These are phyloP conservation scores for Parmelia sp. DNA, from an alignment of 495 filamentous ascomycete genomes.

Conservation along the genomic window DNA sequence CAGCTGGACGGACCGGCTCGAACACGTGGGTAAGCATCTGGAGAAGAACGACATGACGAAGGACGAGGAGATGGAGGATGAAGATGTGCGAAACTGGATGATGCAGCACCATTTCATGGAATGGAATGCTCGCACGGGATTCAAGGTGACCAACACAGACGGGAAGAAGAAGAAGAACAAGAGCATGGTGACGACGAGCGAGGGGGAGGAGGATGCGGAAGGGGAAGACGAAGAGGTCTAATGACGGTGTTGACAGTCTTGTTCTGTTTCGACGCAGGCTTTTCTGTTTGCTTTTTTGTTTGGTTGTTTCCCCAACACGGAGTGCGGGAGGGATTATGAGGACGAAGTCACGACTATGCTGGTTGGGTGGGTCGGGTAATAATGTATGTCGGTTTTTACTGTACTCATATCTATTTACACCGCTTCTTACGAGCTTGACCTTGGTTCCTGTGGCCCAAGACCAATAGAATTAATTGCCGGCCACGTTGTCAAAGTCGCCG, in stretches of 20 bases:
- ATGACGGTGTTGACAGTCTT: not conserved
- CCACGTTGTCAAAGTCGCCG: not conserved
- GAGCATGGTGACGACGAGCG: slow-evolving; percentile 9
- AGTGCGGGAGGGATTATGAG: not conserved
- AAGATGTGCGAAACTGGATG: slow-evolving; percentile 47
- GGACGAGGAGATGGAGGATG: slow-evolving; percentile 39
- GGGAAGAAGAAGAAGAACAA: slow-evolving; percentile 20
- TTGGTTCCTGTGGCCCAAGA: not conserved
- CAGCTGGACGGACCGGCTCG: slow-evolving; percentile 80
- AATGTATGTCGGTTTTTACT: not conserved
- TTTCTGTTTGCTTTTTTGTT: not conserved
- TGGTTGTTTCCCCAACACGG: not conserved
- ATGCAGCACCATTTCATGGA: slow-evolving; percentile 42
- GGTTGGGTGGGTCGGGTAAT: not conserved
- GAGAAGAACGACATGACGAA: slow-evolving; percentile 27
- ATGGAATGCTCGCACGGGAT: slow-evolving; percentile 8
- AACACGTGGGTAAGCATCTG: slow-evolving; percentile 71
- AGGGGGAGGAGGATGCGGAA: slow-evolving; percentile 19
- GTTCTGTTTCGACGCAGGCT: not conserved
- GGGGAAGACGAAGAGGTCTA: slow-evolving; percentile 18
- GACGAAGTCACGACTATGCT: not conserved
- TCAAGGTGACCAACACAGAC: slow-evolving; percentile 9
- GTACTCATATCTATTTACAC: not conserved
- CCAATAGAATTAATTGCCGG: not conserved
- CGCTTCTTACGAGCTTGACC: not conserved